Evolutionary conservation across 345 rosid species (phyloP).

Genomic region (Arabidopsis suecica): DNA sequence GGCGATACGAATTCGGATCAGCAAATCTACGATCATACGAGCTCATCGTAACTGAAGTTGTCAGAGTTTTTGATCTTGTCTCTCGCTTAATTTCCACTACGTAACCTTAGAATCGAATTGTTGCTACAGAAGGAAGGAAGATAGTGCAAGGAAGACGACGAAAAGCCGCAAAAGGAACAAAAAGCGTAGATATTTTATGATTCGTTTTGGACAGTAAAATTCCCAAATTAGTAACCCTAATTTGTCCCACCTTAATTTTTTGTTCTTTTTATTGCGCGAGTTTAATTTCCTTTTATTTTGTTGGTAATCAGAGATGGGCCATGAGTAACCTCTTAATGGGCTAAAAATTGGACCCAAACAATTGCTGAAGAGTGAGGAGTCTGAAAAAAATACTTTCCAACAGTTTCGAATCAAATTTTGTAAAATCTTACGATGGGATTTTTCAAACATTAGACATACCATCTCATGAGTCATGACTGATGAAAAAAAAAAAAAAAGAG

Average conservation of each 20-base stretch:
- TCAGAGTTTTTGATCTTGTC: background rate
- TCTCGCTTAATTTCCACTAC: background rate
- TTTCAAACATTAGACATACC: background rate
- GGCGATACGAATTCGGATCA: conserved; percentile 86
- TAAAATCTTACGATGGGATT: background rate
- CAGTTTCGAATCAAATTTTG: background rate
- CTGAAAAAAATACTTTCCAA: conserved; percentile 8
- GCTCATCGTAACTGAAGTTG: conserved; percentile 49
- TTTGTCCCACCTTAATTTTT: background rate
- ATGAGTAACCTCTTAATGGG: conserved; percentile 35
- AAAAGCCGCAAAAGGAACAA: conserved; percentile 18
- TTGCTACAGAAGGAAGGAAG: too few species aligned
- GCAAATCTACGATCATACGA: conserved; percentile 69
- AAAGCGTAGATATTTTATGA: conserved; percentile 5
- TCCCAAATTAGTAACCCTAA: conserved; percentile 44
- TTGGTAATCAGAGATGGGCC: conserved; percentile 25
- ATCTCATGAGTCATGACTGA: background rate
- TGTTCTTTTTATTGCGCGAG: conserved; percentile 1
- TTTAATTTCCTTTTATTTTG: background rate
- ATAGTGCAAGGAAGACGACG: conserved; percentile 14
- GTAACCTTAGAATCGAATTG: conserved; percentile 25
- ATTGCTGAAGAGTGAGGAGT: background rate
- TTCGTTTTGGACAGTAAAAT: conserved; percentile 19
- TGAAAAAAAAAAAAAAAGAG: too few species aligned
- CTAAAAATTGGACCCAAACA: background rate